These are phyloP conservation scores for Pseudogymnoascus sp. DNA, from an alignment of 2,329 filamentous ascomycete genomes.

Conservation along the genomic window DNA sequence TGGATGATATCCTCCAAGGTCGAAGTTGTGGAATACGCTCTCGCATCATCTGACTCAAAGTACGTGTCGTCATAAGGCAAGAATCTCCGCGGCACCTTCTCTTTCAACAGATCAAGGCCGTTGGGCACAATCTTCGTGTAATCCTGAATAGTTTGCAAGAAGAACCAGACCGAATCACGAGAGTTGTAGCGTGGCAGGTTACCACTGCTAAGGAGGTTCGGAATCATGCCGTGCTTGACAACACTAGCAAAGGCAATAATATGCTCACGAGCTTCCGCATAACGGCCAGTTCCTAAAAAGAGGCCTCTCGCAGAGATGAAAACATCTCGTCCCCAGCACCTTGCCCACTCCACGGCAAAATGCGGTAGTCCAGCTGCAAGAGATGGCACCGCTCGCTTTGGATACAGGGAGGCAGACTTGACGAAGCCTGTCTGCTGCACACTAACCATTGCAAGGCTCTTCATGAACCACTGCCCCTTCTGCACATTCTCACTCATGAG, in stretches of 20 bases:
- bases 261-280: constrained; percentile 82
- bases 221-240: constrained; percentile 96
- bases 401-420: constrained; percentile 85
- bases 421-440: constrained; percentile 84
- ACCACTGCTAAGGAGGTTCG: constrained; percentile 82
- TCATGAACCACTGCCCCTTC: constrained; percentile 79
- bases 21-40: constrained; percentile 78
- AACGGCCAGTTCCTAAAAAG: constrained; percentile 84
- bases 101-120: constrained; percentile 64
- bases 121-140: constrained; percentile 76
- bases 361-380: constrained; percentile 90
- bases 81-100: constrained; percentile 76
- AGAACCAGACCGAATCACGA: constrained; percentile 96
- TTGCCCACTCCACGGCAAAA: constrained; percentile 87
- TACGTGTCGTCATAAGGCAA: constrained; percentile 92
- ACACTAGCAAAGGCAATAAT: constrained; percentile 93
- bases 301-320: constrained; percentile 92
- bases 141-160: constrained; percentile 91
- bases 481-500: constrained; percentile 72
- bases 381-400: constrained; percentile 73
- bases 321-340: constrained; percentile 95
- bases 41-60: constrained; percentile 72
- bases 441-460: constrained; percentile 83
- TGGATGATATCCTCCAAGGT: constrained; percentile 86
- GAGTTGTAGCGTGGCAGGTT: constrained; percentile 89